phyloP scores from a whole-genome alignment of 1,284 basidiomycete species.

The Leccinum pachyderme region DNA sequence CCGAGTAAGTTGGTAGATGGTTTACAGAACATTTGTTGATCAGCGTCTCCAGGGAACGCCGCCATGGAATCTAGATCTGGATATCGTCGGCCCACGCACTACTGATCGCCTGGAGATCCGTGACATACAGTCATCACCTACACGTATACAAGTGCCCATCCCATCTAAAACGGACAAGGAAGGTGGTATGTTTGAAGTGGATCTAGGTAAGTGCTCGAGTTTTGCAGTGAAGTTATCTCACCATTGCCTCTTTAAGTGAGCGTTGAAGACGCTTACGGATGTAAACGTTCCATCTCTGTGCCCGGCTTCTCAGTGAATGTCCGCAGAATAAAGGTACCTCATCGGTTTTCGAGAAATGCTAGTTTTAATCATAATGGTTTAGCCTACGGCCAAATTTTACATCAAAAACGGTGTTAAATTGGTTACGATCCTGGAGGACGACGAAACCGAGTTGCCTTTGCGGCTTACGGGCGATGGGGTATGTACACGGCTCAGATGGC shows the following conservation, averaged over 20 bases:
- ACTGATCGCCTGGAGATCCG: slow-evolving; percentile 58
- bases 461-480: slow-evolving; percentile 87
- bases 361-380: slow-evolving; percentile 3
- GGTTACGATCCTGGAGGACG: slow-evolving; percentile 75
- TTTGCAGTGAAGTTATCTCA: background rate
- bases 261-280: slow-evolving; percentile 88
- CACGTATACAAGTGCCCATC: slow-evolving; percentile 65
- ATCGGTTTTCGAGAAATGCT: background rate
- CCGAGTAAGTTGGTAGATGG: slow-evolving; percentile 45
- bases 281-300: slow-evolving; percentile 75
- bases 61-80: slow-evolving; percentile 83
- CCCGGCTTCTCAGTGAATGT: slow-evolving; percentile 88
- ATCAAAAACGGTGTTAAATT: slow-evolving; percentile 55
- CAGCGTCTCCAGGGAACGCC: slow-evolving; percentile 67
- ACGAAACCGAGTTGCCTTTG: slow-evolving; percentile 70
- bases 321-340: slow-evolving; percentile 71
- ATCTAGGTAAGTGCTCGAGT: slow-evolving; percentile 52
- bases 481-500: slow-evolving; percentile 32
- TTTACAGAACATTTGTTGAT: background rate
- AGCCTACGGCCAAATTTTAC: slow-evolving; percentile 89
- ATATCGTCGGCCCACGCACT: slow-evolving; percentile 67
- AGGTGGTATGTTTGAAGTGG: slow-evolving; percentile 80
- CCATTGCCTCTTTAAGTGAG: slow-evolving; percentile 49
- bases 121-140: slow-evolving; percentile 54
- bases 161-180: slow-evolving; percentile 64